A percentile compares a stretch with the other conserved stretches of the same genome.
Conservation (phyloP, 768 basidiomycete species). For the Phaeotremella skinneri region DNA sequence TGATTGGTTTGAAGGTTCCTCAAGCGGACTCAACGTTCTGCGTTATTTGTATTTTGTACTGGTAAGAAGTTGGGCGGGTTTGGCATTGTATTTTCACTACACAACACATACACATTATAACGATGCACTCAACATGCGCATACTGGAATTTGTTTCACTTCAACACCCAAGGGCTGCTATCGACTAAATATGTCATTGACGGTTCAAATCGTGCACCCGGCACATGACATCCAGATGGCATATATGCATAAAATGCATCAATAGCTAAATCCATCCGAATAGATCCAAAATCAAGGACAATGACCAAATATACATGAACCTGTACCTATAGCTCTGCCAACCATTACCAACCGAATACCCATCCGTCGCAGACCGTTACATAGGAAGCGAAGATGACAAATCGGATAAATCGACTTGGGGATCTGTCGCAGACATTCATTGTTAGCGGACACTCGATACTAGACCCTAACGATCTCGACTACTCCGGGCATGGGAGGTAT, state of each 20-base stretch:
- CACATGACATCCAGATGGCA: too few relatives aligned
- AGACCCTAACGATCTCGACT: too few relatives aligned
- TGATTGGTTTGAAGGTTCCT: too few relatives aligned
- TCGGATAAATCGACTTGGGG: slow-evolving; percentile 46
- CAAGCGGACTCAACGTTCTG: neutral
- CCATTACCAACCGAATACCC: neutral
- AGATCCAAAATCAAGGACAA: neutral
- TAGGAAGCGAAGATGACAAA: slow-evolving; percentile 35
- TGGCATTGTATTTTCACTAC: neutral
- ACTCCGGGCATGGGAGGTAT: too few relatives aligned
- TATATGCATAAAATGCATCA: too few relatives aligned
- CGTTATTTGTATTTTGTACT: neutral
- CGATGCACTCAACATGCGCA: neutral
- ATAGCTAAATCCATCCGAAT: too few relatives aligned
- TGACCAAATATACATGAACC: neutral
- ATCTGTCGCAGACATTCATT: slow-evolving; percentile 14
- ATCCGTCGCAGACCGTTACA: neutral
- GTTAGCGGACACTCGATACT: neutral
- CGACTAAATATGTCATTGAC: too few relatives aligned
- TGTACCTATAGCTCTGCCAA: too few relatives aligned
- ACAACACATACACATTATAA: neutral
- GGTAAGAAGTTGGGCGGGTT: neutral
- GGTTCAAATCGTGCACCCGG: too few relatives aligned
- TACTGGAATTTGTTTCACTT: neutral
- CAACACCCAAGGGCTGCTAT: too few relatives aligned